Evolutionary conservation across 169 alveolate genomes (phyloP).

Genomic region (Eimeria brunetti): DNA sequence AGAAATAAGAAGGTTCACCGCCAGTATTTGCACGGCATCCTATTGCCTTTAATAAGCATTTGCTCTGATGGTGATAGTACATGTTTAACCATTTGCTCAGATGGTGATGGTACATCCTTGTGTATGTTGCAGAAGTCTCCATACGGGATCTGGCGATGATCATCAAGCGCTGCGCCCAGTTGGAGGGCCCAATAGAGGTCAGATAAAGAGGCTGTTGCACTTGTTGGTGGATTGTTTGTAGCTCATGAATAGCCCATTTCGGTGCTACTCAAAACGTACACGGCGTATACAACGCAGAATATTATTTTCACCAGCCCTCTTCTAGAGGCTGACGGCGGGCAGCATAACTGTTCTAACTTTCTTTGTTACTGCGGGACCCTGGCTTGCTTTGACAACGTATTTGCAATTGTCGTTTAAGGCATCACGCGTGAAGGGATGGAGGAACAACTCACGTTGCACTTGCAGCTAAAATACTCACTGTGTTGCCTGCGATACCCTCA

Average conservation of each 20-base stretch:
- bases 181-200: slow-evolving; percentile 52
- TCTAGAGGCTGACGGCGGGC: not conserved
- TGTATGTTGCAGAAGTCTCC: slow-evolving; percentile 20
- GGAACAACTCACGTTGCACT: not conserved
- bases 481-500: slow-evolving; percentile 32
- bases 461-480: not conserved
- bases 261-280: not conserved
- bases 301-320: not conserved
- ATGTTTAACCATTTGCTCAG: not conserved
- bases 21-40: not conserved
- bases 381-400: not conserved
- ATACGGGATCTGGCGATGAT: slow-evolving; percentile 39
- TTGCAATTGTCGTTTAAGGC: not conserved
- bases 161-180: slow-evolving; percentile 40
- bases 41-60: not conserved
- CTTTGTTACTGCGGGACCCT: not conserved
- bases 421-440: not conserved
- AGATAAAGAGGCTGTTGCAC: not conserved
- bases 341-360: not conserved
- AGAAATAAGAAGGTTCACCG: not conserved
- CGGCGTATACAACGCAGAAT: not conserved
- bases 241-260: not conserved
- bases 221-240: not conserved
- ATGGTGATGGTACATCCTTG: not conserved
- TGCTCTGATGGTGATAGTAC: not conserved